Percentiles rank a stretch among this genome's conserved stretches.
Evolutionary conservation across 129 eudicot genomes (phyloP).

Genomic region (Saposhnikovia divaricata): DNA sequence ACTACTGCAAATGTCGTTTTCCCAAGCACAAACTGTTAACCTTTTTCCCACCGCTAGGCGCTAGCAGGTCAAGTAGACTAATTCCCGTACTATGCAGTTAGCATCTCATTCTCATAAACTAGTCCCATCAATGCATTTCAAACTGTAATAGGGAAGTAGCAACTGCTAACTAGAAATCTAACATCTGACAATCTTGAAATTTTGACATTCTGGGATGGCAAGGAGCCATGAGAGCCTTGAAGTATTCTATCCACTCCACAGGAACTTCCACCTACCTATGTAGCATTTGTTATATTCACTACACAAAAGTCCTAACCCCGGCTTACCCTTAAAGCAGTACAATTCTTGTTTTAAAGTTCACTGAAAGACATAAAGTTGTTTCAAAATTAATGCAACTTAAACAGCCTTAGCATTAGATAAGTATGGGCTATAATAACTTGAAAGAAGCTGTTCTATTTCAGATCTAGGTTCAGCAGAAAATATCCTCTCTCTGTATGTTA

Average conservation of each 20-base stretch:
- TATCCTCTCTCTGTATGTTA: background rate
- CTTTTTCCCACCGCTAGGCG: background rate
- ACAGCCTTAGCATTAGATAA: background rate
- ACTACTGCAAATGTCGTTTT: slow-evolving; percentile 1
- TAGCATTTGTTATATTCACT: background rate
- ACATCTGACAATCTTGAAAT: background rate
- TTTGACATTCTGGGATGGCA: background rate
- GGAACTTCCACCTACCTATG: background rate
- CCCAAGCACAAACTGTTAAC: background rate
- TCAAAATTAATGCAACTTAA: background rate
- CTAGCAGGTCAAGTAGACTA: background rate
- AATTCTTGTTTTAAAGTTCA: background rate
- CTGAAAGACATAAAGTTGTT: background rate
- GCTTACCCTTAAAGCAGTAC: background rate
- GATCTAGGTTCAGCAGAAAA: background rate
- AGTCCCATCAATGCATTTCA: background rate
- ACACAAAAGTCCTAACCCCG: background rate
- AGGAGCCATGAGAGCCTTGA: background rate
- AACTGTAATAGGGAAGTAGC: background rate
- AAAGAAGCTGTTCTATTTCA: background rate
- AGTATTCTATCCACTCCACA: background rate
- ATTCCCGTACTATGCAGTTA: background rate
- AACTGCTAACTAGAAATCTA: background rate
- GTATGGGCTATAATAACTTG: background rate
- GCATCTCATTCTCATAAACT: background rate